phyloP scores from a whole-genome alignment of 208 protist species.

The Leishmania amazonensis region DNA sequence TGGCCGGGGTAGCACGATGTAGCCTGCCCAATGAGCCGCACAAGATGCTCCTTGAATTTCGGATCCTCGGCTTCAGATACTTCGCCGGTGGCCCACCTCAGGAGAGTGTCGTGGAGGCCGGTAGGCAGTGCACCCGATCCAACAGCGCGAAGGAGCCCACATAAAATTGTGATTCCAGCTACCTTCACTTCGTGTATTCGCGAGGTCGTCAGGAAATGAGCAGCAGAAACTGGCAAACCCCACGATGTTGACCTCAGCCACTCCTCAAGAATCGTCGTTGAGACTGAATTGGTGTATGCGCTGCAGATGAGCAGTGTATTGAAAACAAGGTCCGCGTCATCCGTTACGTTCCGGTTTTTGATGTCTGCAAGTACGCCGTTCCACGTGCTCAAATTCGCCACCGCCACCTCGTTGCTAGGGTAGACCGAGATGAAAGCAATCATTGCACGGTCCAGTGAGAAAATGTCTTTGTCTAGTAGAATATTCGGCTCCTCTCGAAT shows the following conservation, averaged over 20 bases:
- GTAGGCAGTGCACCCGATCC: constrained; percentile 44
- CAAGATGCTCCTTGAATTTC: constrained; percentile 41
- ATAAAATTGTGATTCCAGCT: constrained; percentile 50
- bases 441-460: constrained; percentile 76
- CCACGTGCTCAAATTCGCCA: constrained; percentile 59
- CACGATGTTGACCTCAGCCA: constrained; percentile 52
- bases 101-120: constrained; percentile 39
- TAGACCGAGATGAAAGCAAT: constrained; percentile 44
- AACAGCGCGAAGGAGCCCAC: constrained; percentile 44
- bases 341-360: constrained; percentile 44
- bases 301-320: constrained; percentile 54
- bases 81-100: constrained; percentile 30
- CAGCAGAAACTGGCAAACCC: constrained; percentile 38
- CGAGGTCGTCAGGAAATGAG: constrained; percentile 47
- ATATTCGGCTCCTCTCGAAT: constrained; percentile 59
- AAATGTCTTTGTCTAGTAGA: constrained; percentile 84
- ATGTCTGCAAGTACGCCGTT: constrained; percentile 61
- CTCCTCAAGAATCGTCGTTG: constrained; percentile 40
- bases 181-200: constrained; percentile 33
- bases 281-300: constrained; percentile 57
- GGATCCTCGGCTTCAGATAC: constrained; percentile 51
- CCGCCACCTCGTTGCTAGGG: constrained; percentile 44
- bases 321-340: constrained; percentile 66
- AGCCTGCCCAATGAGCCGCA: constrained; percentile 29
- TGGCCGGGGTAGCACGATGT: constrained; percentile 17